A percentile compares a stretch with the other conserved stretches of the same genome.
Conservation (phyloP, 2,329 filamentous ascomycete species). For the Ascochyta clinopodiicola region DNA sequence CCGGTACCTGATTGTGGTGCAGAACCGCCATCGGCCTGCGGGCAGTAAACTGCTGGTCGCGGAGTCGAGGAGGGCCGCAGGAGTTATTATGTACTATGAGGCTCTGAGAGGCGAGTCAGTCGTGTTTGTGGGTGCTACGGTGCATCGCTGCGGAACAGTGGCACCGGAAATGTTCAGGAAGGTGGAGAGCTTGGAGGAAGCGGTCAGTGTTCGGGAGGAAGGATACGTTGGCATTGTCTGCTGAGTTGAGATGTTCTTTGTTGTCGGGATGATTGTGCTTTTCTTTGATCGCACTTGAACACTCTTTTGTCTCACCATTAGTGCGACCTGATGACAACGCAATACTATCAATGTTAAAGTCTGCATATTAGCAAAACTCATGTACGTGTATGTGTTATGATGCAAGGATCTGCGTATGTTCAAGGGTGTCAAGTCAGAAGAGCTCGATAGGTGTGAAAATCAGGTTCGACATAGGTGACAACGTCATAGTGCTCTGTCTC, state of each 20-base stretch:
- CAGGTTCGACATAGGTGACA: neutral
- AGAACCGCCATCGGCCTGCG: slow-evolving; percentile 15
- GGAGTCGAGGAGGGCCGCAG: slow-evolving; percentile 34
- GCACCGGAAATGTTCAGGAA: slow-evolving; percentile 22
- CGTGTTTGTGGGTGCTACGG: slow-evolving; percentile 29
- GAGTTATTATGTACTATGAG: slow-evolving; percentile 32
- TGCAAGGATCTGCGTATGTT: slow-evolving; percentile 1
- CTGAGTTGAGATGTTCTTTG: neutral
- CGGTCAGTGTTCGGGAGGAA: slow-evolving; percentile 7
- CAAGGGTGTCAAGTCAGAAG: neutral
- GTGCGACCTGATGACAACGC: neutral
- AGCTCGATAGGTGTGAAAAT: slow-evolving; percentile 6
- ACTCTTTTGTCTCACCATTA: neutral
- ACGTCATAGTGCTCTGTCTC: neutral
- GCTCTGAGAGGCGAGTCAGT: slow-evolving; percentile 28
- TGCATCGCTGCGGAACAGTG: slow-evolving; percentile 13
- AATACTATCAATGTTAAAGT: too few relatives aligned
- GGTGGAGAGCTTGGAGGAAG: slow-evolving; percentile 29
- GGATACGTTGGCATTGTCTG: slow-evolving; percentile 29
- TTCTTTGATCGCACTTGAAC: neutral
- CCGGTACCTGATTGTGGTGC: slow-evolving; percentile 26
- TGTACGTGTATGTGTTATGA: neutral
- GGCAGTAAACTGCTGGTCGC: slow-evolving; percentile 28
- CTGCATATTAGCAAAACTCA: neutral
- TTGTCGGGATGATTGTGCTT: neutral